Base-by-base conservation (phyloP, 1,139 yeast genomes). In the Suhomyces panamericanus region DNA sequence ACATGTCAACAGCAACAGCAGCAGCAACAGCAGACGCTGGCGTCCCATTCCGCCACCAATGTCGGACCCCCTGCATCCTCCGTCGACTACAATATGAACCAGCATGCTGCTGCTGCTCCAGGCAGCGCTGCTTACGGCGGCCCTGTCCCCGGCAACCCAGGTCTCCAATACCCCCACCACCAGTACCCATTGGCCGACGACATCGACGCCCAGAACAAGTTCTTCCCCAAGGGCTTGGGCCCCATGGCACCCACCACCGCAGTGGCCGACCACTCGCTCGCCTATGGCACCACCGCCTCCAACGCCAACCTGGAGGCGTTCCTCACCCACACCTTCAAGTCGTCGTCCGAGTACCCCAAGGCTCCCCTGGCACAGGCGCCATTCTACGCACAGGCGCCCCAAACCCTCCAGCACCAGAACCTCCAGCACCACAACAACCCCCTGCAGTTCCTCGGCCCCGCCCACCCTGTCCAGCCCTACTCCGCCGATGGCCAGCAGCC, bases 251-350 rank as follows among this genome's bases (percentile, higher is more conserved):
- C 91, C 15, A 83, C 91, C 3, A 84, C 87, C 3, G 89, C 90
- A 0, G 64, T 84, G 11, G 73, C 83, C 38, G 77, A 77, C 51
- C 76, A 76, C 47, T 77, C 86, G 1, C 75, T 81, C 61, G 91
- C 80, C 2, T 79, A 83, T 62, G 91, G 90, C 1, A 83, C 89
- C 9, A 83, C 88, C 8, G 72, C 80, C 26, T 58, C 59, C 24
- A 49, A 52, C 54, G 35, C 38, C 27, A 46, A 52, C 40, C 55
- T 62, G 38, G 67, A 58, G 38, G 51, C 60, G 4, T 64, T 56
- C 41, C 55, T 65, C 43, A 63, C 62, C 49, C 65, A 62, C 46
- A 55, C 63, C 1, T 61, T 62, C 49, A 57, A 55, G 49, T 46
- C 53, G 16, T 47, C 53, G 17, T 49, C 49, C 35, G 52, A 47